phyloP scores from a whole-genome alignment of 306 rosid genomes.

The Vachellia pachyceras region DNA sequence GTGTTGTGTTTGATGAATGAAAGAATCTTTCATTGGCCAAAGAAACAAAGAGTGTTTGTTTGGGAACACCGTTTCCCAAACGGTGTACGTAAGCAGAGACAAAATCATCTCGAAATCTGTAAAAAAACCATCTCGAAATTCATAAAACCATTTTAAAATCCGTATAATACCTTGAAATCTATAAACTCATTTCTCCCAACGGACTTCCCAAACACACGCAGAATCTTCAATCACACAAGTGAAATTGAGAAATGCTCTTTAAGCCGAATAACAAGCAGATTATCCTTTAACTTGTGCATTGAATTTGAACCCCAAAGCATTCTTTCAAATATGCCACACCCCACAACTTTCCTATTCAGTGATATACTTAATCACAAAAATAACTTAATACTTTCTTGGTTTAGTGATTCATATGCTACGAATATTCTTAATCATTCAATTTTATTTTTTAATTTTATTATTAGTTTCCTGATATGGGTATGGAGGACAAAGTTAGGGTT shows the following conservation, averaged over 20 bases:
- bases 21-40: constrained; percentile 36
- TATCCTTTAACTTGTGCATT: constrained; percentile 24
- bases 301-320: neutral
- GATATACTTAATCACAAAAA: too few species aligned
- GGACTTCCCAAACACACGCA: too few species aligned
- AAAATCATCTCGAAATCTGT: too few species aligned
- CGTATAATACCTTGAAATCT: too few species aligned
- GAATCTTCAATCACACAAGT: constrained; percentile 4
- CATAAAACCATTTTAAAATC: too few species aligned
- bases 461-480: neutral
- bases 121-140: too few species aligned
- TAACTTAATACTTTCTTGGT: neutral
- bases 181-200: too few species aligned
- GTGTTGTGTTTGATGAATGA: neutral
- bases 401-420: neutral
- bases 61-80: too few species aligned
- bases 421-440: neutral
- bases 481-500: too few species aligned
- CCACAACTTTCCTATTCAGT: neutral
- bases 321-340: neutral
- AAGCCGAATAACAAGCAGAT: neutral
- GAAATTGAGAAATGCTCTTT: constrained; percentile 19
- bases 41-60: too few species aligned
- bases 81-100: too few species aligned
- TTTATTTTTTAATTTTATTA: too few species aligned